phyloP scores from a whole-genome alignment of 805 yeast genomes.

The Komagataella populi region DNA sequence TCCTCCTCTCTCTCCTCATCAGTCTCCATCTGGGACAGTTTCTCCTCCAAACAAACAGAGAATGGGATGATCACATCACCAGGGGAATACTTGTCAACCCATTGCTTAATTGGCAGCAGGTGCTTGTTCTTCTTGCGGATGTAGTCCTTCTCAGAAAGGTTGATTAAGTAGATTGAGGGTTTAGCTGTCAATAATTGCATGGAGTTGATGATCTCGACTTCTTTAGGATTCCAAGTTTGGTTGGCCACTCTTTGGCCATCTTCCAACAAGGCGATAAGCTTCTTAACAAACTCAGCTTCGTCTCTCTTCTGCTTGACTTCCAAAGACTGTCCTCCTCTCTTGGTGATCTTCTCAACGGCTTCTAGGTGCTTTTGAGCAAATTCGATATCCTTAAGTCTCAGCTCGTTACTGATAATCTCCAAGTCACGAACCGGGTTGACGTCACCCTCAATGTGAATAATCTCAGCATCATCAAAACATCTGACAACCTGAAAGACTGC shows the following conservation, averaged over 20 bases:
- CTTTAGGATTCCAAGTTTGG: conserved; percentile 46
- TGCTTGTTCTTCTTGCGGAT: conserved; percentile 37
- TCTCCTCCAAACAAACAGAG: conserved; percentile 86
- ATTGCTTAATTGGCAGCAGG: conserved; percentile 33
- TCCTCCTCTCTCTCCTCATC: conserved; percentile 29
- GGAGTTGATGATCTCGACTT: conserved; percentile 52
- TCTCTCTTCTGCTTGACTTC: conserved; percentile 53
- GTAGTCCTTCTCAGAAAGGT: conserved; percentile 62
- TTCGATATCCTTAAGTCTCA: conserved; percentile 93
- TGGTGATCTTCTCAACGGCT: conserved; percentile 39
- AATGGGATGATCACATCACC: conserved; percentile 82
- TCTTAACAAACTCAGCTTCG: conserved; percentile 43
- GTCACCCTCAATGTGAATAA: conserved; percentile 92
- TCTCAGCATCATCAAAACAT: conserved; percentile 95
- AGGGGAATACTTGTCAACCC: conserved; percentile 61
- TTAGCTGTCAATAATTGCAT: conserved; percentile 75
- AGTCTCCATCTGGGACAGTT: conserved; percentile 73
- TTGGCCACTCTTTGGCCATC: conserved; percentile 49
- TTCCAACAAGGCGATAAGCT: conserved; percentile 49
- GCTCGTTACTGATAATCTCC: conserved; percentile 81
- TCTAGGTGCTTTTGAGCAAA: conserved; percentile 55
- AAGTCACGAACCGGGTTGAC: conserved; percentile 93
- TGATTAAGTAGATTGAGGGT: conserved; percentile 71
- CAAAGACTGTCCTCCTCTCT: conserved; percentile 51
- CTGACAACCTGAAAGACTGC: conserved; percentile 96